Evolutionary conservation across 1,139 yeast genomes (phyloP).

Genomic region (Protomyces arabidopsidicola): DNA sequence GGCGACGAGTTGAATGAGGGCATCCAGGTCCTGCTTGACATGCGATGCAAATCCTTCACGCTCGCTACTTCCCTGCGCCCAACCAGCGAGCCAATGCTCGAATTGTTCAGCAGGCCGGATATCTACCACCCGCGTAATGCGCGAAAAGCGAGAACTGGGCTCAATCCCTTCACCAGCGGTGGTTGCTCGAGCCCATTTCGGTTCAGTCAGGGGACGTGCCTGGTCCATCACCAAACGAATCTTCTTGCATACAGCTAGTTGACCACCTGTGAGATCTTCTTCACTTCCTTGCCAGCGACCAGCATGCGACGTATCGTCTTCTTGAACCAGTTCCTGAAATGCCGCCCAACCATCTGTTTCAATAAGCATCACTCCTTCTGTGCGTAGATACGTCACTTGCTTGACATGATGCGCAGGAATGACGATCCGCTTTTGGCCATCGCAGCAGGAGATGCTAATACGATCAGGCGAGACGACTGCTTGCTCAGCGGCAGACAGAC

Average conservation of each 20-base stretch:
- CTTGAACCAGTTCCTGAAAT: conserved; percentile 29
- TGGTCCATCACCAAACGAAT: conserved; percentile 35
- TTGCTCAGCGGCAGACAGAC: conserved; percentile 32
- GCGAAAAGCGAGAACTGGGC: conserved; percentile 33
- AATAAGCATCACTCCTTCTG: conserved; percentile 33
- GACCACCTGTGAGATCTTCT: conserved; percentile 34
- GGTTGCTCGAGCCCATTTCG: conserved; percentile 35
- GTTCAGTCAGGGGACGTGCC: conserved; percentile 35
- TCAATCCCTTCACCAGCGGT: conserved; percentile 34
- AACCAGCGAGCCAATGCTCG: conserved; percentile 4
- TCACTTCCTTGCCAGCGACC: conserved; percentile 28
- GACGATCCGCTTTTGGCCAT: conserved; percentile 35
- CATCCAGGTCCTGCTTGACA: neutral
- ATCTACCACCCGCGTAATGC: conserved; percentile 25
- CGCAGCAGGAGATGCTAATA: conserved; percentile 33
- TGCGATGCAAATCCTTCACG: neutral
- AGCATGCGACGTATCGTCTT: conserved; percentile 5
- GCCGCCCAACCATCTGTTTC: conserved; percentile 35
- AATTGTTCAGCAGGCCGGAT: conserved; percentile 12
- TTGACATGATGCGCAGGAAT: conserved; percentile 36
- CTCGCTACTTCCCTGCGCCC: conserved; percentile 9
- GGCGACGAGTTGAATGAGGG: neutral
- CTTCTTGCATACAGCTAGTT: conserved; percentile 30
- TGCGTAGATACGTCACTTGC: conserved; percentile 32
- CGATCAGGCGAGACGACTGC: conserved; percentile 35